Base-by-base conservation (phyloP, 2,329 filamentous ascomycete genomes). In the Sarocladium oryzae region DNA sequence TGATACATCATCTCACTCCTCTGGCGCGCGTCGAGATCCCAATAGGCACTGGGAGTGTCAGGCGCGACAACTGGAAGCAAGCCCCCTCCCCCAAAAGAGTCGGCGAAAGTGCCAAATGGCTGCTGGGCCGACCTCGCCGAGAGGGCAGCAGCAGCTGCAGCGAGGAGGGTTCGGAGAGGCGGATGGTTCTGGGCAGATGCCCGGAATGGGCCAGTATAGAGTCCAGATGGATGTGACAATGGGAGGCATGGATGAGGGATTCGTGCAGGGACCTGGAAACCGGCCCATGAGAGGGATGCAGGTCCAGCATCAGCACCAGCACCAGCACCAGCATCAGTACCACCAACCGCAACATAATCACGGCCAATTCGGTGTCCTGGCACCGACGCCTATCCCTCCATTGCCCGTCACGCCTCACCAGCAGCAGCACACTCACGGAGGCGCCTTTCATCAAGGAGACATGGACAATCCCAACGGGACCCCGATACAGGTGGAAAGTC, bases 361-460 rank as follows among this genome's bases (percentile, higher is more conserved):
- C 30, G 69, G 69, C 5, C 74, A 74, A 55, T 78, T 76, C 57
- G 72, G 73, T 38, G 69, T 77, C 51, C 60, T 78, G 53, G 68
- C 71, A 6, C 65, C 67, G 52, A 60, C 63, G 10, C 24, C 43
- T 7, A 33, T 53, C 11, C 36, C 49, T n/a, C 54, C 37, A 15
- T 18, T 49, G 13, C 46, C 46, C 18, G 26, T 23, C 26, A 48
- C 43, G 24, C 26, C 43, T 20, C 43, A 48, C n/a, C 43, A 33
- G 26, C 43, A 33, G n/a, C 43, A 33, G n/a, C 43, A 48, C 4
- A 6, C 24, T 9, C 43, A 48, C 9, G 16, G n/a, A 9, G 10
- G 20, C 5, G 15, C 43, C 2, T 48, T 48, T 15, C 5, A 24
- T 4, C 43, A 16, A 20, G 43, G 21, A 33, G 15, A 30, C 4